Percentiles rank a stretch among this genome's conserved stretches.
These are phyloP conservation scores for Veloboletus limbatus DNA, from an alignment of 1,284 basidiomycete genomes.

Conservation along the genomic window DNA sequence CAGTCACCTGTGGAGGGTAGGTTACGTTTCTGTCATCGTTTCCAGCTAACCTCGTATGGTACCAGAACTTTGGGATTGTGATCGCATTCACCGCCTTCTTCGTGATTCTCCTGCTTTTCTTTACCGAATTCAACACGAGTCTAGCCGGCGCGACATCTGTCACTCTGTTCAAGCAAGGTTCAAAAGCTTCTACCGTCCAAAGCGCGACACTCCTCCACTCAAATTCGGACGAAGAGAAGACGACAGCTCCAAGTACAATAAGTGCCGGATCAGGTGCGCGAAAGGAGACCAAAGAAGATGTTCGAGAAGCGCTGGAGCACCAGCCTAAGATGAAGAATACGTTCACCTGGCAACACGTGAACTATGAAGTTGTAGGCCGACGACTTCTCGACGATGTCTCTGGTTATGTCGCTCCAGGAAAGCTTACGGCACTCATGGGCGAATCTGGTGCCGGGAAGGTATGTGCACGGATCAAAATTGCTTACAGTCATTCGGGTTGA, in stretches of 20 bases:
- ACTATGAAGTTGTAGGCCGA: constrained; percentile 59
- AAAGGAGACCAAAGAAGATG: constrained; percentile 10
- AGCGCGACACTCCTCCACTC: background rate
- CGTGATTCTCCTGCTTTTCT: constrained; percentile 46
- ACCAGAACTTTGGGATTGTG: constrained; percentile 55
- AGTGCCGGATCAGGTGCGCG: constrained; percentile 31
- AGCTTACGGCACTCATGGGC: constrained; percentile 76
- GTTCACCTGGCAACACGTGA: constrained; percentile 64
- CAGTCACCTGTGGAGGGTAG: constrained; percentile 64
- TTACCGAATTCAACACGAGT: constrained; percentile 47
- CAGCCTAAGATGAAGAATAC: constrained; percentile 32
- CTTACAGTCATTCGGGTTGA: constrained; percentile 7
- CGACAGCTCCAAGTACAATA: constrained; percentile 13
- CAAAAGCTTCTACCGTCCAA: constrained; percentile 19
- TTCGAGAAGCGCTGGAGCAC: constrained; percentile 8
- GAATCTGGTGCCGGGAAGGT: constrained; percentile 80
- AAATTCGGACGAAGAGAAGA: constrained; percentile 30
- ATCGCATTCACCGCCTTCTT: constrained; percentile 52
- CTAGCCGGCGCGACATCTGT: constrained; percentile 34
- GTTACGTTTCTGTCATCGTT: constrained; percentile 26
- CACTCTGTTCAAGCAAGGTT: constrained; percentile 44
- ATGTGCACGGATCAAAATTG: too few species aligned
- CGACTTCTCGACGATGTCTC: constrained; percentile 75
- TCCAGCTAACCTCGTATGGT: background rate
- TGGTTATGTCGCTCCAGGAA: constrained; percentile 82